A percentile compares a stretch with the other conserved stretches of the same genome.
These are phyloP conservation scores for Sporisorium exsertum DNA, from an alignment of 1,284 basidiomycete species.

Conservation along the genomic window DNA sequence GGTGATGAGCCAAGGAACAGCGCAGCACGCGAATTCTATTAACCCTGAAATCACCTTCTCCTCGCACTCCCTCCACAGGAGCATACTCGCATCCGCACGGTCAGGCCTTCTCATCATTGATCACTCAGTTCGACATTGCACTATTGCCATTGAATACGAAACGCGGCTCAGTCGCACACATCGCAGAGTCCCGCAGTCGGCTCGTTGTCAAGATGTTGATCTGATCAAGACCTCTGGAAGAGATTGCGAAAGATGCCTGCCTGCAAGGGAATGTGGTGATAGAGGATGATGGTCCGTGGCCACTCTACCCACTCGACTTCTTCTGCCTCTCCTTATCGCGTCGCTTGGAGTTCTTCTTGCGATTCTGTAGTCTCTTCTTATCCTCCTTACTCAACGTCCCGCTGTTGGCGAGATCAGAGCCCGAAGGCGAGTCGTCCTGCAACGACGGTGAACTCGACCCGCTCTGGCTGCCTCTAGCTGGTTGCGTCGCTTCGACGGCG, in stretches of 20 bases:
- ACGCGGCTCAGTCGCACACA: too few species aligned
- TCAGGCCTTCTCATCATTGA: too few species aligned
- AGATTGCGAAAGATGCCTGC: not conserved
- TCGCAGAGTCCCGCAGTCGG: too few species aligned
- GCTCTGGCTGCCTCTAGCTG: constrained; percentile 7
- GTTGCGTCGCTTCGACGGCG: constrained; percentile 8
- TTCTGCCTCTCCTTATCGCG: constrained; percentile 48
- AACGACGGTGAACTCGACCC: constrained; percentile 33
- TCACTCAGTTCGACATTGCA: too few species aligned
- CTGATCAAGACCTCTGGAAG: too few species aligned
- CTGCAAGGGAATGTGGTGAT: not conserved
- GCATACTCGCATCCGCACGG: not conserved
- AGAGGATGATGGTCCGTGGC: not conserved
- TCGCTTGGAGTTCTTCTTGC: constrained; percentile 50
- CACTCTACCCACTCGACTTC: constrained; percentile 21
- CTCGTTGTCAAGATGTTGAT: too few species aligned
- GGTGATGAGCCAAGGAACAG: not conserved
- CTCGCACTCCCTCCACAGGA: not conserved
- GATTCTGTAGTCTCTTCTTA: constrained; percentile 41
- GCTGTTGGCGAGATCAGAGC: constrained; percentile 41
- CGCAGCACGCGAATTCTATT: not conserved
- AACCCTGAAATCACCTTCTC: constrained; percentile 2
- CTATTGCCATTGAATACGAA: too few species aligned
- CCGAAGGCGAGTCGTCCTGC: constrained; percentile 34
- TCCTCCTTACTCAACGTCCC: constrained; percentile 40